Percentiles rank a stretch among this genome's conserved stretches.
phyloP scores from a whole-genome alignment of 169 alveolate genomes.

The Babesia sp. region DNA sequence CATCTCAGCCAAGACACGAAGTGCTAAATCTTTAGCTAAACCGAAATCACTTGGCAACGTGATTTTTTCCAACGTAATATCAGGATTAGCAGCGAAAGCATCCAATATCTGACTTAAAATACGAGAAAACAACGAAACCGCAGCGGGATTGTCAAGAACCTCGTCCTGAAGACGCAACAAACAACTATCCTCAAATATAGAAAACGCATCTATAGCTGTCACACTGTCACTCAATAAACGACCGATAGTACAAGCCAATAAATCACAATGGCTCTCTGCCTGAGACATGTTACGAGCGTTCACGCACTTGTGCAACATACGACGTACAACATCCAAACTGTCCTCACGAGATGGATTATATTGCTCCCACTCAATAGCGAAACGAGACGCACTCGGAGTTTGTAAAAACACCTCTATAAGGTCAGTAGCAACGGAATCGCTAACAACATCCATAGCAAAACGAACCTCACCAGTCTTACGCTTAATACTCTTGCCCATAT shows the following conservation, averaged over 20 bases:
- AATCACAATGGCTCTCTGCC: slow-evolving; percentile 19
- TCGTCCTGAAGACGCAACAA: slow-evolving; percentile 50
- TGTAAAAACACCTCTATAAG: slow-evolving; percentile 19
- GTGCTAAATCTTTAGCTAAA: slow-evolving; percentile 28
- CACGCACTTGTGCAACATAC: slow-evolving; percentile 16
- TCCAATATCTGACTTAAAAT: slow-evolving; percentile 10
- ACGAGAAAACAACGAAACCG: slow-evolving; percentile 16
- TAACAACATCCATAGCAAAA: slow-evolving; percentile 8
- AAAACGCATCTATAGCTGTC: background rate
- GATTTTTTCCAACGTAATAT: slow-evolving; percentile 27
- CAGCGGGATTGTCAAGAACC: slow-evolving; percentile 44
- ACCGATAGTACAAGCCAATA: slow-evolving; percentile 1
- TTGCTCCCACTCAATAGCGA: slow-evolving; percentile 34
- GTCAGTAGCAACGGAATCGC: background rate
- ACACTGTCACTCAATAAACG: background rate
- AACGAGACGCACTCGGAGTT: slow-evolving; percentile 12
- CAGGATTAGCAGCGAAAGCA: slow-evolving; percentile 1
- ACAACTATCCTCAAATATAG: slow-evolving; percentile 14
- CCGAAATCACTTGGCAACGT: slow-evolving; percentile 28
- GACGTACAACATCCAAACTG: slow-evolving; percentile 5
- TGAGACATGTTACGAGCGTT: slow-evolving; percentile 3
- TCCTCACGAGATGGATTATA: slow-evolving; percentile 5
- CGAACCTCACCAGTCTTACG: slow-evolving; percentile 2
- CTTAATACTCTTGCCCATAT: background rate
- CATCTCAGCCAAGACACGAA: background rate